These are phyloP conservation scores for Brachypodium distachyon DNA, from an alignment of 202 grass and related monocot species.

Conservation along the genomic window DNA sequence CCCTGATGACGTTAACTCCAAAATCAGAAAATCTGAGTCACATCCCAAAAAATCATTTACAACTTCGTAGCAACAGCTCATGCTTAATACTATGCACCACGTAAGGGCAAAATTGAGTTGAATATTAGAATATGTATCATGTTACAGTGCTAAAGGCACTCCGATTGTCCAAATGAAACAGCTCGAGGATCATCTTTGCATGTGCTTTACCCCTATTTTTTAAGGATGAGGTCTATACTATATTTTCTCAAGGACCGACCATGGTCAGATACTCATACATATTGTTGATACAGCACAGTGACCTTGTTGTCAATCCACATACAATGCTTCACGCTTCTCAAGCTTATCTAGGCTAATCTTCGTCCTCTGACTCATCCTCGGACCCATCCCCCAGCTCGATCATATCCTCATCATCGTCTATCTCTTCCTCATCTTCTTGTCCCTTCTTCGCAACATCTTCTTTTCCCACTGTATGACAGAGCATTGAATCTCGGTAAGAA, in stretches of 20 bases:
- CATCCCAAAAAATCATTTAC: neutral
- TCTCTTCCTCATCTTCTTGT: neutral
- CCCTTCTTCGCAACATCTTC: neutral
- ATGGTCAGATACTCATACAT: neutral
- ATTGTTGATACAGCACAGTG: neutral
- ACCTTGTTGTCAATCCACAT: neutral
- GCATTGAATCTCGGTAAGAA: neutral
- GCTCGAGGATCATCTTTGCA: neutral
- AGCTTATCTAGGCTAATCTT: neutral
- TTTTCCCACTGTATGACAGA: constrained; percentile 1
- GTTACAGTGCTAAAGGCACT: neutral
- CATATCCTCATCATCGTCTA: neutral
- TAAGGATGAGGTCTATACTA: neutral
- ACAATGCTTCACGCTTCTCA: neutral
- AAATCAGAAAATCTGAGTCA: neutral
- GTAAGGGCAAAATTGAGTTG: neutral
- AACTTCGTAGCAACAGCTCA: neutral
- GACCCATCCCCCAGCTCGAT: constrained; percentile 6
- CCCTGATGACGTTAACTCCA: neutral
- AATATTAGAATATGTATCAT: neutral
- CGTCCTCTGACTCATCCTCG: neutral
- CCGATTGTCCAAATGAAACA: neutral
- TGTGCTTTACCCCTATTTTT: neutral
- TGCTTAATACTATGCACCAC: neutral
- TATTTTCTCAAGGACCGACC: neutral